These are phyloP conservation scores for Penicillium steckii DNA, from an alignment of 495 filamentous ascomycete species.

Conservation along the genomic window DNA sequence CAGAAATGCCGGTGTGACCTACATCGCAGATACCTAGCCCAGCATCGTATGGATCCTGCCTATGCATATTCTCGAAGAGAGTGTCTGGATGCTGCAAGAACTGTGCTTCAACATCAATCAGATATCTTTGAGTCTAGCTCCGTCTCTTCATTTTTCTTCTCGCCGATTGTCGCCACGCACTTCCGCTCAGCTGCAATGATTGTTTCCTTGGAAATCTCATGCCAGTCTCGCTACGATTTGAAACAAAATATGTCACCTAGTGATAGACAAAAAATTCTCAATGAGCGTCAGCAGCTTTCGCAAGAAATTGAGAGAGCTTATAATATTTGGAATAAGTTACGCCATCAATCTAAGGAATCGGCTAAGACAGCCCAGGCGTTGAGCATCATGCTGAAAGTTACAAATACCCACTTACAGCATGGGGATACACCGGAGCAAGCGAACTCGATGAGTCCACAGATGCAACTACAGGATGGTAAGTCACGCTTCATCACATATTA, in stretches of 20 bases:
- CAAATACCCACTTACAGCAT: slow-evolving; percentile 12
- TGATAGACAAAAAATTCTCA: slow-evolving; percentile 2
- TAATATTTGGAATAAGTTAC: slow-evolving; percentile 15
- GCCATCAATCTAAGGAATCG: slow-evolving; percentile 16
- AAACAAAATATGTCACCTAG: slow-evolving; percentile 9
- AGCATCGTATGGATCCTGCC: slow-evolving; percentile 62
- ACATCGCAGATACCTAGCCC: slow-evolving; percentile 73
- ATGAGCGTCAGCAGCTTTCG: slow-evolving; percentile 5
- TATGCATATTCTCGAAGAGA: slow-evolving; percentile 72
- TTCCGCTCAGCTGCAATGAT: slow-evolving; percentile 22
- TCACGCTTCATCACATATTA: too few species aligned
- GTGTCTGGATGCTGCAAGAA: slow-evolving; percentile 74
- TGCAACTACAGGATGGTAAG: not conserved
- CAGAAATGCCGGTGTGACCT: slow-evolving; percentile 77
- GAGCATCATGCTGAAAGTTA: slow-evolving; percentile 18
- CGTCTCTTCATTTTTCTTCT: slow-evolving; percentile 32
- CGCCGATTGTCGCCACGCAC: slow-evolving; percentile 14
- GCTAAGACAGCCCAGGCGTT: slow-evolving; percentile 17
- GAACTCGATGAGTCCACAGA: not conserved
- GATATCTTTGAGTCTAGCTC: slow-evolving; percentile 71
- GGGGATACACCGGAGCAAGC: slow-evolving; percentile 7
- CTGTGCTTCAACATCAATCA: slow-evolving; percentile 67
- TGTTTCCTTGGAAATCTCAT: slow-evolving; percentile 20
- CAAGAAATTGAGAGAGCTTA: slow-evolving; percentile 11
- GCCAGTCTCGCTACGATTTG: slow-evolving; percentile 18